Percentiles rank a stretch among this genome's conserved stretches.
Evolutionary conservation across 2,329 filamentous ascomycete species (phyloP).

Genomic region (Taxawa tesnikishii): DNA sequence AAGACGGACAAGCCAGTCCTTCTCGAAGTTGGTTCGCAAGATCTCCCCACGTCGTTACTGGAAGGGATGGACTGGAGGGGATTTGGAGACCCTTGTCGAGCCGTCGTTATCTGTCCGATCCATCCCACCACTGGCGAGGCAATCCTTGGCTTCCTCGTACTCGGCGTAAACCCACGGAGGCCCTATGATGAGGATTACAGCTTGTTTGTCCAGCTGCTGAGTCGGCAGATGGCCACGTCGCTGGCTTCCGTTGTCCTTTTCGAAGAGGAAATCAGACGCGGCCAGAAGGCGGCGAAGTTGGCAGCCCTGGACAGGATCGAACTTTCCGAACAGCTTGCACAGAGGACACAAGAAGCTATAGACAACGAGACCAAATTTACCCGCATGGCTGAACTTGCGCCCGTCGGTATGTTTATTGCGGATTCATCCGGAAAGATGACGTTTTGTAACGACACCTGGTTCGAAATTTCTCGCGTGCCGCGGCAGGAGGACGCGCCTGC

Average conservation of each 20-base stretch:
- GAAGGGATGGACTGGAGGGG: slow-evolving; percentile 58
- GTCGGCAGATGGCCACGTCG: slow-evolving; percentile 65
- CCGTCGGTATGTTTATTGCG: slow-evolving; percentile 79
- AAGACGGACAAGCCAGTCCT: slow-evolving; percentile 54
- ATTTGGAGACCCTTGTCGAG: slow-evolving; percentile 56
- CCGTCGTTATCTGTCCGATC: slow-evolving; percentile 66
- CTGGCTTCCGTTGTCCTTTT: slow-evolving; percentile 72
- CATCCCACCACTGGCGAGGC: slow-evolving; percentile 63
- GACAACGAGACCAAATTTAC: slow-evolving; percentile 67
- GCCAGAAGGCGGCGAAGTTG: slow-evolving; percentile 59
- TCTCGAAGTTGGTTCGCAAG: slow-evolving; percentile 51
- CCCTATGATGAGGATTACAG: slow-evolving; percentile 73
- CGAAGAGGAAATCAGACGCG: slow-evolving; percentile 68
- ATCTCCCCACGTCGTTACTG: slow-evolving; percentile 51
- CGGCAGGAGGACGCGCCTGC: slow-evolving; percentile 8
- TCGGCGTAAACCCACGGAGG: slow-evolving; percentile 66
- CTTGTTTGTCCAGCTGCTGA: slow-evolving; percentile 63
- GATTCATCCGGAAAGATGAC: slow-evolving; percentile 57
- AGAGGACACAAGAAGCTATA: slow-evolving; percentile 43
- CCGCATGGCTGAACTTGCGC: slow-evolving; percentile 72
- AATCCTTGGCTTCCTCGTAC: slow-evolving; percentile 64
- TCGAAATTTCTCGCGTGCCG: slow-evolving; percentile 46
- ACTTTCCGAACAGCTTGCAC: slow-evolving; percentile 60
- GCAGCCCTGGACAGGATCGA: slow-evolving; percentile 68
- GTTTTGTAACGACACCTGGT: slow-evolving; percentile 72